Percentiles rank a stretch among this genome's conserved stretches.
phyloP scores from a whole-genome alignment of 768 basidiomycete species.

The Suillus ampliporus region DNA sequence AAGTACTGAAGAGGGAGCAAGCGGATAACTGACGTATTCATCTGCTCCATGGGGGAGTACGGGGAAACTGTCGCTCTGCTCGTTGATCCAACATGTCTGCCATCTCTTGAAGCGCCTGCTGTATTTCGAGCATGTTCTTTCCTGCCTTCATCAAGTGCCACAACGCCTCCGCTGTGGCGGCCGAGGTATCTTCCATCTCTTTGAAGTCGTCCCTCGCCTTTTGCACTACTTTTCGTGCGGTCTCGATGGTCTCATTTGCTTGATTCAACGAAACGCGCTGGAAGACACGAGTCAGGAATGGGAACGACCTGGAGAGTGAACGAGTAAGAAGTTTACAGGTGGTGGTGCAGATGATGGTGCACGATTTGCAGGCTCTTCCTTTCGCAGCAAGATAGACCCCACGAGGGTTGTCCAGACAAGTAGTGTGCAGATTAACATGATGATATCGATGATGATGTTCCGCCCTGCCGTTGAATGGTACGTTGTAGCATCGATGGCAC shows the following conservation, averaged over 20 bases:
- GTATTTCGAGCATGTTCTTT: slow-evolving; percentile 1
- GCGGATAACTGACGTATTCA: not conserved
- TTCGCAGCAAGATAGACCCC: not conserved
- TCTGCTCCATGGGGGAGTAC: too few relatives aligned
- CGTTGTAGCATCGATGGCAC: not conserved
- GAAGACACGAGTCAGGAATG: not conserved
- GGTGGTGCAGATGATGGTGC: not conserved
- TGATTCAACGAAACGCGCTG: slow-evolving; percentile 1
- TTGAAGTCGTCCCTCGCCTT: not conserved
- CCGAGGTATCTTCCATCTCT: not conserved
- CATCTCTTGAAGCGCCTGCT: slow-evolving; percentile 45
- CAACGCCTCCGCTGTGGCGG: not conserved
- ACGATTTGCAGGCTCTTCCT: not conserved
- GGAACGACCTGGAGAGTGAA: not conserved
- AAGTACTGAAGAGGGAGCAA: not conserved
- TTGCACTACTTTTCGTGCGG: not conserved
- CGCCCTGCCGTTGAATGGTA: not conserved
- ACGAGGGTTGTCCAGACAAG: not conserved
- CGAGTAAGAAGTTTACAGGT: slow-evolving; percentile 2
- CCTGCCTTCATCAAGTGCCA: not conserved
- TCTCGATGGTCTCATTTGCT: not conserved
- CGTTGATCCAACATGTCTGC: not conserved
- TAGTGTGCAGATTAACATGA: not conserved
- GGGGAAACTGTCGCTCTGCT: not conserved
- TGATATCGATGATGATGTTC: not conserved